Base-by-base conservation (phyloP, 176 grass and related monocot species). In the Phyllostachys edulis region DNA sequence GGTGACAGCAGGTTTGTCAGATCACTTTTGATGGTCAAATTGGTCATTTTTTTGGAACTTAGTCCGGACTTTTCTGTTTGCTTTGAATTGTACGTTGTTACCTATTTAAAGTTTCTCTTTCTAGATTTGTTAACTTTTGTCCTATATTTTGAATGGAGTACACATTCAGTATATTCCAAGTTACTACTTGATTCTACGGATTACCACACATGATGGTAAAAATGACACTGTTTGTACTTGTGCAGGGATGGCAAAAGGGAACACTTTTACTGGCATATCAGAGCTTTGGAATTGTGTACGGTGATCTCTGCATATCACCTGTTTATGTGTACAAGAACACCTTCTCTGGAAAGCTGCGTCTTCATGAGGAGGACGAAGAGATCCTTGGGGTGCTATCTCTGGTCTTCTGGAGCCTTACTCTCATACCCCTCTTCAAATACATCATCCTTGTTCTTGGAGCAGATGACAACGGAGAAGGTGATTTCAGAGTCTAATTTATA, bases 251-350 rank as follows among this genome's bases (percentile, higher is more conserved):
- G 63, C 80, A 83, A 10, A 90, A 87, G 82, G 67, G 71, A 11
- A 92, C 94, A 29, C 89, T 96, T 91, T 26, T 92, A 81, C 82
- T 93, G 65, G 92, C 90, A 6, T 97, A 97, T 37, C 95, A 97
- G 75, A 97, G 95, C 69, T 91, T 97, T 49, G 95, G 95, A 29
- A 87, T 97, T 21, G 92, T 97, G 14, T 97, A 97, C 72, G 90
- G 95, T 1, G 95, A 97, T 42, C 79, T 97, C 51, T 89, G 95
- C 71, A 92, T 92, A 32, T 97, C 95, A 8, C 95, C 92, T 5
- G 88, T 97, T 21, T 97, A 97, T 32, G 95, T 97, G 73, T 97
- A 92, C 88, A 97, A 94, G 86, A 97, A 93, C 72, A 97, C 94
- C 29, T 97, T 97, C 27, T 97, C 94, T 0, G 92, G 94, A 11